These are phyloP conservation scores for Aechmea fasciata DNA, from an alignment of 176 grass and related monocot genomes.

Conservation along the genomic window DNA sequence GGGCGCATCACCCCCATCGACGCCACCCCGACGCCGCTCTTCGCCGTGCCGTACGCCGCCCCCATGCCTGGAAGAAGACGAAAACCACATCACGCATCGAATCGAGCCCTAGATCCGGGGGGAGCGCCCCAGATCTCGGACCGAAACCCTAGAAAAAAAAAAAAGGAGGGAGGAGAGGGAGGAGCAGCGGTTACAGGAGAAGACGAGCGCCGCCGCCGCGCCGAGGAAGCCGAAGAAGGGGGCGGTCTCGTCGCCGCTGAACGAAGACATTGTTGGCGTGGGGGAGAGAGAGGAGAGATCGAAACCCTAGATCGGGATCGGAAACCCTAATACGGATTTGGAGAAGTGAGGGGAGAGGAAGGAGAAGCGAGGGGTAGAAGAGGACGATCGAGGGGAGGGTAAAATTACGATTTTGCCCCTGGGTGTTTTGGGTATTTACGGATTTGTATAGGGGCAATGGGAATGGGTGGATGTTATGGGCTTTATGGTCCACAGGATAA, in stretches of 20 bases:
- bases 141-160: not conserved
- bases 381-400: not conserved
- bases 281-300: not conserved
- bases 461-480: too few species aligned
- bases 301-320: not conserved
- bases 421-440: not conserved
- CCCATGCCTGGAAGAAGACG: not conserved
- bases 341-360: not conserved
- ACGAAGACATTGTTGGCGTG: conserved; percentile 31
- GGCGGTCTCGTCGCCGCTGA: conserved; percentile 97
- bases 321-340: not conserved
- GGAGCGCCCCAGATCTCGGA: not conserved
- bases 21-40: conserved; percentile 10
- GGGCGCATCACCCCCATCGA: conserved; percentile 10
- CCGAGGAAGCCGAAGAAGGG: conserved; percentile 99
- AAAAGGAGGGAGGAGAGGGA: not conserved
- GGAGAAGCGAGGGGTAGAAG: not conserved
- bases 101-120: not conserved
- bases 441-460: not conserved
- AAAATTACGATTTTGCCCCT: not conserved
- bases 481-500: too few species aligned
- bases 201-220: conserved; percentile 87
- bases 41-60: conserved; percentile 16
- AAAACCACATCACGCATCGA: not conserved
- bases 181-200: conserved; percentile 55